phyloP scores from a whole-genome alignment of 73 alveolate genomes.

The Symbiodinium natans region DNA sequence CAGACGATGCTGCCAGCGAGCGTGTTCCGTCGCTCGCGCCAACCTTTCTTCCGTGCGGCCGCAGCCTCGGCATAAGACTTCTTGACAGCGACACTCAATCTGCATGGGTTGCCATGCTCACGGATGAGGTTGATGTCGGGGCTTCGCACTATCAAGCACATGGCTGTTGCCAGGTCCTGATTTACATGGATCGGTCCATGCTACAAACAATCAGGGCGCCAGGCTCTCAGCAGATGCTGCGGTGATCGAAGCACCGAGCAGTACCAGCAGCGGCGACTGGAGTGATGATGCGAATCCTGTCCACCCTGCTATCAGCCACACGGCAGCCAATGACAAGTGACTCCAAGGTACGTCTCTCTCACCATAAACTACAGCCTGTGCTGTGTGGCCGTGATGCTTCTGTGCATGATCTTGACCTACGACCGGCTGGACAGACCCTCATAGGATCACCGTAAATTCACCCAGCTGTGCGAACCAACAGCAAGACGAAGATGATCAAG shows the following conservation, averaged over 20 bases:
- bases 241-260: too few species aligned
- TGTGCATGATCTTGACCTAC: conserved; percentile 71
- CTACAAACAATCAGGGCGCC: conserved; percentile 88
- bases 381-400: conserved; percentile 31
- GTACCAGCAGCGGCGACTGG: too few species aligned
- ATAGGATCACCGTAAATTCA: too few species aligned
- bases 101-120: too few species aligned
- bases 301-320: too few species aligned
- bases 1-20: conserved; percentile 40
- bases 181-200: conserved; percentile 79
- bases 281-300: too few species aligned
- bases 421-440: conserved; percentile 63
- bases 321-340: too few species aligned
- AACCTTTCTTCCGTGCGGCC: conserved; percentile 77
- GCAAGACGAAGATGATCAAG: too few species aligned
- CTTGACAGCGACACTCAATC: too few species aligned
- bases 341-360: conserved; percentile 36
- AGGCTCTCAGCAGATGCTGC: background rate
- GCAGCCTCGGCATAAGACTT: background rate
- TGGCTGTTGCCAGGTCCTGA: conserved; percentile 32
- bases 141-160: too few species aligned
- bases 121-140: too few species aligned
- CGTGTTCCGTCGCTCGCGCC: conserved; percentile 38
- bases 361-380: conserved; percentile 79
- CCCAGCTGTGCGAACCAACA: too few species aligned